Percentiles rank a stretch among this genome's conserved stretches.
Conservation (phyloP, 208 protist genomes). For the Leishmania aethiopica region DNA sequence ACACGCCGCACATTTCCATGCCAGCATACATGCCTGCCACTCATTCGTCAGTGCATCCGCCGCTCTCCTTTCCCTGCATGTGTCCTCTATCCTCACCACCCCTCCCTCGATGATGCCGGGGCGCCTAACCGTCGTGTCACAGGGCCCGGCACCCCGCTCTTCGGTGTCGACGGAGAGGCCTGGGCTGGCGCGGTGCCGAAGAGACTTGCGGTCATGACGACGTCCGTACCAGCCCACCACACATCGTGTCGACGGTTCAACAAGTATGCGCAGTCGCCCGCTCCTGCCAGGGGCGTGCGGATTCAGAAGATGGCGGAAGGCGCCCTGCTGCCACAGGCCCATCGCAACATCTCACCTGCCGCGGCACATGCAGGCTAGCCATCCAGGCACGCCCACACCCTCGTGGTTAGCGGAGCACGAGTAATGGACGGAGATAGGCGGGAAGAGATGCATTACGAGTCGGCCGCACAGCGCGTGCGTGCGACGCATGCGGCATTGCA, state of each 20-base stretch:
- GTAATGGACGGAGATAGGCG: background rate
- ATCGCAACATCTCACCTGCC: background rate
- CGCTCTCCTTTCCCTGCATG: no score
- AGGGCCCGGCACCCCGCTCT: no score
- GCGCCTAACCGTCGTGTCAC: background rate
- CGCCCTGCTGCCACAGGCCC: background rate
- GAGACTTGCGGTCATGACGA: no score
- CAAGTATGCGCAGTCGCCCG: no score
- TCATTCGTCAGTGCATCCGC: no score
- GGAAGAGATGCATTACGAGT: background rate
- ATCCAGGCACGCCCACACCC: background rate
- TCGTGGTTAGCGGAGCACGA: background rate
- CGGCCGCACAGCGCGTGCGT: background rate
- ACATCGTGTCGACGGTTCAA: no score
- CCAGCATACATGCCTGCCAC: no score
- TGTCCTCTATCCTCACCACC: no score
- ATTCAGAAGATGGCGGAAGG: background rate
- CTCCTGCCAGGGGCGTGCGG: background rate
- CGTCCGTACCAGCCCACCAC: no score
- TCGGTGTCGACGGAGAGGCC: no score
- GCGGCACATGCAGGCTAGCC: background rate
- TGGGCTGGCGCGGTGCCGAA: no score
- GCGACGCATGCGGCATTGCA: background rate
- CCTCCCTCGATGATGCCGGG: background rate
- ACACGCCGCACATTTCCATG: no score